Base-by-base conservation (phyloP, 2,329 filamentous ascomycete genomes). In the Dactylellina parvicollis region DNA sequence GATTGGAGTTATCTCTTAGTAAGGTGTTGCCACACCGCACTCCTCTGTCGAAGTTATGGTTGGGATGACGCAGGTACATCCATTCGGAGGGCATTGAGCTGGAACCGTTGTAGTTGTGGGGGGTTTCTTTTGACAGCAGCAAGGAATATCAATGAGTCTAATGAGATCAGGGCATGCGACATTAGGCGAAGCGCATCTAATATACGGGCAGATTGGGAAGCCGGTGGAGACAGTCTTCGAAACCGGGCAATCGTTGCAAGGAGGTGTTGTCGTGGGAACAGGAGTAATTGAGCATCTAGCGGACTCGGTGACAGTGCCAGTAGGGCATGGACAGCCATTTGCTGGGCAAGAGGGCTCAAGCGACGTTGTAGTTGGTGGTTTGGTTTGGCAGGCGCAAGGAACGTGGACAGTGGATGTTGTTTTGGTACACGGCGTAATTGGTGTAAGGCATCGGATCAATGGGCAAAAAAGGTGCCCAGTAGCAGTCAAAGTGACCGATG, bases 41-140 rank as follows among this genome's bases (percentile, higher is more conserved):
- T 50, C 24, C 12, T 64, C 57, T 2, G 66, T 72, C 1, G 32
- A 49, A 1, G 66, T 72, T 10, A 59, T n/a, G 3, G 57, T 72
- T 7, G 66, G 66, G n/a, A 72, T 72, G 4, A 72, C 50, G 28
- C 66, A 72, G 18, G 16, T 57, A 16, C 66, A 72, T 9, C 66
- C 66, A 20, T 72, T 72, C 1, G 66, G 59, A 40, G 66, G 66
- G 16, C 66, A 72, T 32, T 72, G 38, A 4, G 57, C 57, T 14
- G 44, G 42, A 16, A 64, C 50, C 1, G 66, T 72, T 3, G 66
- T 72, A 3, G 34, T 54, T 0, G 57, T 44, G 52, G 66, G 66
- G 36, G 66, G 66, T 16, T 64, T 36, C 4, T 10, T 30, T 14
- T 64, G 66, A 22, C 66, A 72, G 40, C 66, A 72, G 26, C 66